Base-by-base conservation (phyloP, 2,329 filamentous ascomycete genomes). In the Xenoacremonium recifei region DNA sequence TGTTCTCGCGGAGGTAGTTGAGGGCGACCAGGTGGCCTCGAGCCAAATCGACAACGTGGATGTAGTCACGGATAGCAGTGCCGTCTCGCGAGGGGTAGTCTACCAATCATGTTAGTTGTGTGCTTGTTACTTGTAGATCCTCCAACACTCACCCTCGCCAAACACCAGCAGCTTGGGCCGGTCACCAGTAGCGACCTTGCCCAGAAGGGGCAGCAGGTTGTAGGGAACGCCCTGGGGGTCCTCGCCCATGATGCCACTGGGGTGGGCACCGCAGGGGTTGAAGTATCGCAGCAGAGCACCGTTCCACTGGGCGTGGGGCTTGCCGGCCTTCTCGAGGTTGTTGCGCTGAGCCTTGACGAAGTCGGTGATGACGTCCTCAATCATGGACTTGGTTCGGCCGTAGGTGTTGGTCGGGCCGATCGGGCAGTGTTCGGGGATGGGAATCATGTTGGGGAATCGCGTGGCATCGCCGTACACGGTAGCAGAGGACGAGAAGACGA, bases 381-480 rank as follows among this genome's bases (percentile, higher is more conserved):
- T 90, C 55, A 85, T 87, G 60, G 88, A 85, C 76, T 99, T 99
- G 52, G 93, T 99, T 70, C 89, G 89, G 50, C 93, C 95, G 70
- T 99, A 99, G 19, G 92, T 90, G 77, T 97, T 99, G 55, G 93
- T 99, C 12, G 93, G 89, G 38, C 90, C 92, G 50, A 95, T 89
- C 47, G 95, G 93, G 78, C 93, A 99, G 69, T 88, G 77, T 73
- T 99, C 93, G 38, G 93, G 93, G 62, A 99, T 99, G 51, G 93
- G 93, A 54, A 99, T 99, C 93, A 99, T 99, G 77, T 95, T 86
- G 55, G 87, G 84, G 72, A 96, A 89, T 64, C 90, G 87, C 34
- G 93, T 97, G 40, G 92, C 93, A 69, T 99, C 95, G 63, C 93
- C 93, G 68, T 99, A 99, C 54, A 99, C 93, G 55, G 95, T 99